Evolutionary conservation across 164 flowering plant genomes (phyloP), one percentile per base, ranked within the genome.

Genomic region (Chimonanthus praecox): DNA sequence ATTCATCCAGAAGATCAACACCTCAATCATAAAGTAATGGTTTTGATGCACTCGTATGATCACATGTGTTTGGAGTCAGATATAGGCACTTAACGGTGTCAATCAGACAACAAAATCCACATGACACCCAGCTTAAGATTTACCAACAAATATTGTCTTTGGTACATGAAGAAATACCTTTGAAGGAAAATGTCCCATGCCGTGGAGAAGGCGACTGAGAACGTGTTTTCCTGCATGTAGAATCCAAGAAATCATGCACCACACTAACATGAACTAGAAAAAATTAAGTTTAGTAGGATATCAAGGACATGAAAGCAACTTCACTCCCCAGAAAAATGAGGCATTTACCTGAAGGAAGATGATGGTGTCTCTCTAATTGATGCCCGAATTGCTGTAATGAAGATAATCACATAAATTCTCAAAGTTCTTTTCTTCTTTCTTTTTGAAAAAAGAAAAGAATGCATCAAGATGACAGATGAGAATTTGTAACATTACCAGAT

Each of bases 131-230:
- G 33, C 33, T 33, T 33, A 33, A 33, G 33, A 33, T 33, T 0
- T 33, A 33, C 33, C 33, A 1, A 33, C 1, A 33, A 33, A 33
- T 33, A 33, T 33, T 33, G 33, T 63, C 66, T 6, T 20, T 8
- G 11, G 44, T 63, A 9, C 11, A 33, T 7, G 33, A 20, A 16
- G 44, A 18, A 33, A 69, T 83, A 62, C 85, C 74, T 47, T 88
- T 83, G 71, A 86, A 84, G 58, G 86, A 74, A 80, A 89, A 87
- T 0, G 81, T 79, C 71, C 80, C 87, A 45, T 80, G 80, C 62
- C 78, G 81, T 67, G 73, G 85, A 13, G 85, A 73, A 74, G 90
- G 93, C 72, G 92, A 85, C 15, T 84, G 85, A 18, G 92, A 84
- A 49, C 76, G 87, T 51, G 83, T 88, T 79, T 82, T 87, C 48